Conservation (phyloP, 805 yeast genomes). For the Starmerella vitae region DNA sequence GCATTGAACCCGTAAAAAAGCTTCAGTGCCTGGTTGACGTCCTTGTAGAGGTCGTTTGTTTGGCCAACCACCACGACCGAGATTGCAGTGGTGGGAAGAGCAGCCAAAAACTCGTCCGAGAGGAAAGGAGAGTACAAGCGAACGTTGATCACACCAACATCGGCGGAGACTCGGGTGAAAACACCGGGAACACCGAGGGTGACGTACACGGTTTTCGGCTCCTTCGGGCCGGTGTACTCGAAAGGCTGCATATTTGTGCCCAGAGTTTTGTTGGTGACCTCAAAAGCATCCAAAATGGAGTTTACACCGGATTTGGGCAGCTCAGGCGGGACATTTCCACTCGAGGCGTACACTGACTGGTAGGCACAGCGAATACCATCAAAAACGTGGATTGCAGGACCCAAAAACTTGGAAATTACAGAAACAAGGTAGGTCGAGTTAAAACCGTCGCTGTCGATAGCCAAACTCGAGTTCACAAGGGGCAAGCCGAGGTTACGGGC, state of each 20-base stretch:
- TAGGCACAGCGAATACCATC: constrained; percentile 63
- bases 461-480: constrained; percentile 51
- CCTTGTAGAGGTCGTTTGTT: constrained; percentile 45
- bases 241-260: constrained; percentile 47
- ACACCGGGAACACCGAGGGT: constrained; percentile 58
- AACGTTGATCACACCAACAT: constrained; percentile 54
- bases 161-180: constrained; percentile 28
- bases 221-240: constrained; percentile 51
- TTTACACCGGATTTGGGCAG: constrained; percentile 19
- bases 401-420: constrained; percentile 40
- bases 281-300: constrained; percentile 28
- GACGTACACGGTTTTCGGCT: constrained; percentile 65
- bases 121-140: constrained; percentile 76
- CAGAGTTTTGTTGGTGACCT: constrained; percentile 39
- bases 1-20: constrained; percentile 19
- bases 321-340: neutral
- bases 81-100: constrained; percentile 46
- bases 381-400: constrained; percentile 59
- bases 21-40: constrained; percentile 38
- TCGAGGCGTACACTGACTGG: constrained; percentile 27
- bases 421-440: constrained; percentile 42
- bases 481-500: constrained; percentile 47
- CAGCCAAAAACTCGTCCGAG: constrained; percentile 41
- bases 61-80: constrained; percentile 51
- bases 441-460: constrained; percentile 51